Conservation (phyloP, 2,329 filamentous ascomycete species). For the Davidsoniella virescens region DNA sequence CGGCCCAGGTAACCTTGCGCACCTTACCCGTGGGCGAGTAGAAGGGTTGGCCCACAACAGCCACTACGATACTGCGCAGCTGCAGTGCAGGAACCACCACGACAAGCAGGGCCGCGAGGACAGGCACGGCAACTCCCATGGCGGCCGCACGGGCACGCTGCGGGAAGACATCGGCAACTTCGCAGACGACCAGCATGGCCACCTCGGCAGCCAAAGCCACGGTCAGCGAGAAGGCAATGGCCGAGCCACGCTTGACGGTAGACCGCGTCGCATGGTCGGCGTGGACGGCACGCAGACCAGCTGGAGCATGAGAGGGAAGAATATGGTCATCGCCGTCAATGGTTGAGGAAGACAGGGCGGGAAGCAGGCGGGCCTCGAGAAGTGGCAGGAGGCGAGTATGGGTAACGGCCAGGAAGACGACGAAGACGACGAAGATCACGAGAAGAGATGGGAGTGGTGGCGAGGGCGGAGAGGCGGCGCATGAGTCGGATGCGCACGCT, state of each 20-base stretch:
- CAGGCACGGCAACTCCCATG: conserved; percentile 51
- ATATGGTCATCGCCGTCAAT: conserved; percentile 45
- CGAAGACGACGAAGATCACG: conserved; percentile 57
- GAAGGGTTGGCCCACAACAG: conserved; percentile 45
- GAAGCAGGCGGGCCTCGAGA: conserved; percentile 34
- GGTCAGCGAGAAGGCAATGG: conserved; percentile 57
- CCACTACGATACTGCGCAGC: conserved; percentile 44
- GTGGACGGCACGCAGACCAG: conserved; percentile 40
- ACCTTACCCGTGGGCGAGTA: conserved; percentile 9
- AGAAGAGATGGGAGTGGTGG: conserved; percentile 41
- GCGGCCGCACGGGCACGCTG: conserved; percentile 50
- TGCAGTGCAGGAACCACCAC: conserved; percentile 65
- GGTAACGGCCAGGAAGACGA: conserved; percentile 32
- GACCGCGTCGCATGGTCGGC: conserved; percentile 40
- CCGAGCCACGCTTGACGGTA: conserved; percentile 34
- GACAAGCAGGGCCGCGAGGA: conserved; percentile 55
- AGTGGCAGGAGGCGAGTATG: conserved; percentile 55
- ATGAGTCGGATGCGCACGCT: conserved; percentile 43
- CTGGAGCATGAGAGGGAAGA: conserved; percentile 45
- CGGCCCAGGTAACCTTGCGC: conserved; percentile 31
- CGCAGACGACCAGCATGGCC: conserved; percentile 66
- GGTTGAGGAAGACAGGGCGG: conserved; percentile 30
- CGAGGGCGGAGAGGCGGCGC: conserved; percentile 30
- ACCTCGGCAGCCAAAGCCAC: conserved; percentile 63
- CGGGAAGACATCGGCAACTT: conserved; percentile 63